Percentiles rank a stretch among this genome's conserved stretches.
These are phyloP conservation scores for Seminavis robusta DNA, from an alignment of 108 stramenopile genomes.

Conservation along the genomic window DNA sequence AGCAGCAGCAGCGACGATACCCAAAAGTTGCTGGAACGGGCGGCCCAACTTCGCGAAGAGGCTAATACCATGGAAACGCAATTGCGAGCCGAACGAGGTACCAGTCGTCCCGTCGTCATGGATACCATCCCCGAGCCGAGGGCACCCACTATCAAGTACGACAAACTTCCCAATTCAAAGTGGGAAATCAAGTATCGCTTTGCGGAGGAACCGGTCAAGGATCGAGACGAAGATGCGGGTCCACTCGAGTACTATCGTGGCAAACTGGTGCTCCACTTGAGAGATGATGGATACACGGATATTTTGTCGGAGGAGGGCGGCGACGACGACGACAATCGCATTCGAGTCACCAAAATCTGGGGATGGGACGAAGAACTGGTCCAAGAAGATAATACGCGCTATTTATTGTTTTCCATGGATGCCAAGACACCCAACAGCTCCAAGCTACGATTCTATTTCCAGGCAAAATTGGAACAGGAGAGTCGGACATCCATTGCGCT, in stretches of 20 bases:
- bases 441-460: slow-evolving; percentile 53
- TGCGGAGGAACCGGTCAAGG: slow-evolving; percentile 36
- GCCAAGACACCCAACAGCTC: slow-evolving; percentile 27
- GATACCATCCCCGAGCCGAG: too few relatives aligned
- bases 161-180: too few relatives aligned
- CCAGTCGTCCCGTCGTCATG: too few relatives aligned
- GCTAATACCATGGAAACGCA: too few relatives aligned
- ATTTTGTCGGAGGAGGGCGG: slow-evolving; percentile 4
- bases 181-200: too few relatives aligned
- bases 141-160: too few relatives aligned
- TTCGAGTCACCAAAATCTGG: slow-evolving; percentile 49
- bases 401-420: slow-evolving; percentile 60
- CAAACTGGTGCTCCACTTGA: slow-evolving; percentile 43
- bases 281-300: slow-evolving; percentile 51
- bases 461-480: slow-evolving; percentile 33
- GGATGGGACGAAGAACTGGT: slow-evolving; percentile 65
- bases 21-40: too few relatives aligned
- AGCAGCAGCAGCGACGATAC: too few relatives aligned
- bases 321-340: background rate
- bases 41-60: too few relatives aligned
- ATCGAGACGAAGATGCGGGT: slow-evolving; percentile 11
- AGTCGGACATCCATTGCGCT: slow-evolving; percentile 16
- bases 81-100: too few relatives aligned
- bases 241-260: slow-evolving; percentile 28
- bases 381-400: slow-evolving; percentile 37